A percentile compares a stretch with the other conserved stretches of the same genome.
Conservation (phyloP, 1,284 basidiomycete species). For the Fomes fomentarius region DNA sequence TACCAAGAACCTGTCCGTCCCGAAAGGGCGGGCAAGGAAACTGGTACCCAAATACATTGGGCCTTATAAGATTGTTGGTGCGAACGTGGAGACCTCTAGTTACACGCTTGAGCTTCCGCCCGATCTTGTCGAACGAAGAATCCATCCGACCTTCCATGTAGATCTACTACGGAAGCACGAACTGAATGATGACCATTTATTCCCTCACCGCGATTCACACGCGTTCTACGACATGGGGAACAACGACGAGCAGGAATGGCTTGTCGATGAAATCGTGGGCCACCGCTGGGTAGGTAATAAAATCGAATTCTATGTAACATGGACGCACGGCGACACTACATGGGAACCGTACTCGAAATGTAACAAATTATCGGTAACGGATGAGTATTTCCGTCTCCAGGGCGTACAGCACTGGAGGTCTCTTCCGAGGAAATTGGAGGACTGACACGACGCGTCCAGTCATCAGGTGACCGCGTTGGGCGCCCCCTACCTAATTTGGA, state of each 20-base stretch:
- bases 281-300: no score
- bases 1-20: conserved; percentile 30
- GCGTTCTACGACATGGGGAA: neutral
- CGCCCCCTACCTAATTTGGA: no score
- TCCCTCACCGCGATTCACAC: conserved; percentile 15
- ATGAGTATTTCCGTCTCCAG: no score
- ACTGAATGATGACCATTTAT: neutral
- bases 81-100: conserved; percentile 21
- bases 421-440: no score
- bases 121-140: conserved; percentile 23
- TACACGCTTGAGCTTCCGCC: conserved; percentile 31
- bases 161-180: conserved; percentile 5
- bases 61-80: conserved; percentile 31
- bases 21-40: conserved; percentile 34
- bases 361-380: no score
- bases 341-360: no score
- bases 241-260: conserved; percentile 3
- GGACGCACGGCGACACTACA: no score
- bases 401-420: no score
- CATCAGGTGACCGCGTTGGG: no score
- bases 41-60: conserved; percentile 40
- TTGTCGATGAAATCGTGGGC: conserved; percentile 16
- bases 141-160: conserved; percentile 27
- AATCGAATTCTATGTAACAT: no score
- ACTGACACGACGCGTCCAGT: no score